These are phyloP conservation scores for Kalaharituber pfeilii DNA, from an alignment of 2,329 filamentous ascomycete genomes.

Conservation along the genomic window DNA sequence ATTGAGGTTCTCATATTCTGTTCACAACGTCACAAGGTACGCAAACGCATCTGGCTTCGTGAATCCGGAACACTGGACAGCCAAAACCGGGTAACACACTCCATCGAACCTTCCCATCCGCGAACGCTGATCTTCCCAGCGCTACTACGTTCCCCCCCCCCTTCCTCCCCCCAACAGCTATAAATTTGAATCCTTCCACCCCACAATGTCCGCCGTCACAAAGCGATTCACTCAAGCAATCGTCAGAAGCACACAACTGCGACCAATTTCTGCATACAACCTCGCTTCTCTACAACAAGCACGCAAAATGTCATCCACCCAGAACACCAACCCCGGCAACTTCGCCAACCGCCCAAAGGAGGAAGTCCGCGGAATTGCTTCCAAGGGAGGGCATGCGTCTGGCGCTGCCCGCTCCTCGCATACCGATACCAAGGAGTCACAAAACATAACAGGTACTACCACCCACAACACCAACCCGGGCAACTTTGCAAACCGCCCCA, in stretches of 20 bases:
- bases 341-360: conserved; percentile 37
- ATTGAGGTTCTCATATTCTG: not conserved
- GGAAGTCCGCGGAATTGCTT: conserved; percentile 33
- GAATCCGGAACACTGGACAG: not conserved
- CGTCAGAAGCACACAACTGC: not conserved
- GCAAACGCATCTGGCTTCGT: not conserved
- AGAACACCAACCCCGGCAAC: conserved; percentile 32
- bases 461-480: conserved; percentile 29
- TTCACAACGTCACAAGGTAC: not conserved
- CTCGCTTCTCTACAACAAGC: not conserved
- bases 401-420: conserved; percentile 17
- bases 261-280: not conserved
- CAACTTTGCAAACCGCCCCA: conserved; percentile 37
- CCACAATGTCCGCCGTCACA: not conserved
- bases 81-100: not conserved
- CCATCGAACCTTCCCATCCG: too few species aligned
- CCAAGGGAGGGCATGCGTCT: conserved; percentile 33
- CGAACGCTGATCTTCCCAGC: too few species aligned
- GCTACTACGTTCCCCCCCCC: too few species aligned
- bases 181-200: not conserved
- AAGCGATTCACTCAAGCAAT: not conserved
- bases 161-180: not conserved
- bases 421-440: not conserved
- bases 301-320: not conserved
- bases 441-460: not conserved